Base-by-base conservation (phyloP, 371 early-diverging fungal species). In the Mucor mucedo region DNA sequence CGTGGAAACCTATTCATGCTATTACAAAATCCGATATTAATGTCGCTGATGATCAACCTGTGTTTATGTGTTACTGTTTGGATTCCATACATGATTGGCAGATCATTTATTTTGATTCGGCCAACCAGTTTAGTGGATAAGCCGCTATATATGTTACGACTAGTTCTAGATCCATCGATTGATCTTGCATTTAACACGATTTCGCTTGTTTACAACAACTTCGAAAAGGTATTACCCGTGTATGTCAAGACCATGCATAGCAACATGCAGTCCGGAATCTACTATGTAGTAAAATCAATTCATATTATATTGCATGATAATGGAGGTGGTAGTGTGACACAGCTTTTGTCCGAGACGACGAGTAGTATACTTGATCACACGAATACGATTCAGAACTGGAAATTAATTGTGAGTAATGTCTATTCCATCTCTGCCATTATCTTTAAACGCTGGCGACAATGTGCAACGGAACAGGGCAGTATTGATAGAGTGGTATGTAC, bases 61-160 rank as follows among this genome's bases (percentile, higher is more conserved):
- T 87, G 89, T 53, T 69, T 95, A 47, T 87, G 86, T 33, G 71
- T 82, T n/a, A 84, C 91, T 4, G 78, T 89, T 2, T 91, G 92
- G 91, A 60, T 90, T 2, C 96, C 96, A 0, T 90, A 85, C 55
- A 69, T 89, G 29, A 70, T 87, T 32, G 93, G 93, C n/a, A 79
- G 80, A 45, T 63, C 79, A 7, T 41, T 72, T 7, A 52, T 83
- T 14, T 54, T 81, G 58, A 75, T 83, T 47, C 82, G 76, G 52
- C 84, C 83, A 2, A 58, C 82, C 8, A 73, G 71, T n/a, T 70
- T 83, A 35, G 59, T 86, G 14, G 70, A 68, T 29, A 66, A 76
- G 8, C 85, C 85, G 6, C 65, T 86, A n/a, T 58, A 62, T 13
- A 41, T 83, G 3, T 62, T 87, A 44, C 81, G 78, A 4, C 56